These are phyloP conservation scores for Lepidium sativum DNA, from an alignment of 345 rosid species.

Conservation along the genomic window DNA sequence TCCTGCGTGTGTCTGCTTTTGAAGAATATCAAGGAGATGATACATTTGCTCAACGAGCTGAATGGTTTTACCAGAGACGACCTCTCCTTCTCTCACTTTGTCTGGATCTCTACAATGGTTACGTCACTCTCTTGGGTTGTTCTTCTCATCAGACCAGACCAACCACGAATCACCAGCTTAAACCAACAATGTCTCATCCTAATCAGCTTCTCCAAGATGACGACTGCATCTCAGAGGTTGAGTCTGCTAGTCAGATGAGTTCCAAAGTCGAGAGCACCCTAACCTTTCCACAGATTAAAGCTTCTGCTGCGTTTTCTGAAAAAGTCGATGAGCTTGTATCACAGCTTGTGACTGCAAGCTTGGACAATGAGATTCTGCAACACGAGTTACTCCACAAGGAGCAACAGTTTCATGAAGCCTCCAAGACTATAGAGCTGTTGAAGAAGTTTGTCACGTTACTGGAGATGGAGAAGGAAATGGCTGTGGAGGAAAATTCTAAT, in stretches of 20 bases:
- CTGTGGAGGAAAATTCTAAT: constrained; percentile 46
- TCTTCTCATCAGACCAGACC: constrained; percentile 27
- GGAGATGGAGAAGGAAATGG: constrained; percentile 58
- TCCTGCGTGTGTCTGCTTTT: constrained; percentile 27
- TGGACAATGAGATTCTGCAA: constrained; percentile 41
- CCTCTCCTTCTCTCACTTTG: constrained; percentile 55
- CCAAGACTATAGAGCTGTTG: constrained; percentile 46
- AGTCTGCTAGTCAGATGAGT: constrained; percentile 17
- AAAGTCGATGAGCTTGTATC: constrained; percentile 32
- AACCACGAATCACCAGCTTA: not conserved
- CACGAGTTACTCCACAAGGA: constrained; percentile 36
- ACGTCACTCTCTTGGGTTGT: constrained; percentile 38
- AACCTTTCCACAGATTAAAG: constrained; percentile 32
- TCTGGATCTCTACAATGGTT: constrained; percentile 54
- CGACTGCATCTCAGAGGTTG: constrained; percentile 19
- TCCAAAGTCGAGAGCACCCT: constrained; percentile 41
- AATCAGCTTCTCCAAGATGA: constrained; percentile 5
- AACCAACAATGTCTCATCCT: not conserved
- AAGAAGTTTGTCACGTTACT: constrained; percentile 54
- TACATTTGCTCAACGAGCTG: constrained; percentile 58
- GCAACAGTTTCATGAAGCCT: constrained; percentile 27
- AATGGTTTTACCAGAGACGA: constrained; percentile 58
- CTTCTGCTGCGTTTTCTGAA: constrained; percentile 16
- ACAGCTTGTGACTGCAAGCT: constrained; percentile 39
- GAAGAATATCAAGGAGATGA: constrained; percentile 31